Percentiles rank a stretch among this genome's conserved stretches.
phyloP scores from a whole-genome alignment of 2,329 filamentous ascomycete genomes.

The Aspergillus niger region DNA sequence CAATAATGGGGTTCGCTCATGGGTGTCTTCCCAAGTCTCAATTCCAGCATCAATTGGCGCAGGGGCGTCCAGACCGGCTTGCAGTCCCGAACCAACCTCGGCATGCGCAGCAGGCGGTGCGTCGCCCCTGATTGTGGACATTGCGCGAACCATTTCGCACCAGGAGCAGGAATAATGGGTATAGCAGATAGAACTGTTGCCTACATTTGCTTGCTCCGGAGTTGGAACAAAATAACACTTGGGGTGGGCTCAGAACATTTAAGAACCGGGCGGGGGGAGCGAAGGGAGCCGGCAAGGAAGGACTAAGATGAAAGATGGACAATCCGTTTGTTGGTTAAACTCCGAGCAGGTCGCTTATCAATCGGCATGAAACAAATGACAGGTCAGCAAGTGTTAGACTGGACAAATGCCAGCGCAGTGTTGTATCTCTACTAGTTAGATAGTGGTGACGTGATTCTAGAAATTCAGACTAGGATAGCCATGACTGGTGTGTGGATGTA shows the following conservation, averaged over 20 bases:
- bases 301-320: neutral
- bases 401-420: no score
- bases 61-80: conserved; percentile 18
- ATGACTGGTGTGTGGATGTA: neutral
- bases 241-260: neutral
- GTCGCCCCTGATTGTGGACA: conserved; percentile 36
- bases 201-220: neutral
- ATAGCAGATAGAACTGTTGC: neutral
- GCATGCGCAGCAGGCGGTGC: conserved; percentile 35
- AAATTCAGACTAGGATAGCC: neutral
- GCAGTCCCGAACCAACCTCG: conserved; percentile 34
- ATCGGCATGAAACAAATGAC: neutral
- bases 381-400: neutral
- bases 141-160: neutral
- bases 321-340: no score
- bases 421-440: no score
- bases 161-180: neutral
- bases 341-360: conserved; percentile 1
- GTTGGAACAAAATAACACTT: neutral
- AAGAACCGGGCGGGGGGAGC: neutral
- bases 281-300: neutral
- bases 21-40: conserved; percentile 16
- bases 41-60: neutral
- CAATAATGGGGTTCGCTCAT: conserved; percentile 34
- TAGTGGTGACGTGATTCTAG: neutral